Base-by-base conservation (phyloP, 805 yeast genomes). In the Lipomyces oligophaga region DNA sequence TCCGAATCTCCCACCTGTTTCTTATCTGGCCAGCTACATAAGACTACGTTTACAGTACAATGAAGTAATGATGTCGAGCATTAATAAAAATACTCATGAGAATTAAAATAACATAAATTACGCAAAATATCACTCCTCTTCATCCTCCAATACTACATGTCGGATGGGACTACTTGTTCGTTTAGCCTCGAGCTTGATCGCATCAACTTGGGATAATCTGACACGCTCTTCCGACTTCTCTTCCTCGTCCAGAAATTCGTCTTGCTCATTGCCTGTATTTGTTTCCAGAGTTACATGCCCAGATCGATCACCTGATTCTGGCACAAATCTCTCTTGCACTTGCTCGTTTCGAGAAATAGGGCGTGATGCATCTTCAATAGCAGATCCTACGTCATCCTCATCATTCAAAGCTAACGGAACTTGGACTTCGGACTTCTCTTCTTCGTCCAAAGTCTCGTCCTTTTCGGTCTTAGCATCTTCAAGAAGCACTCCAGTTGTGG, bases 91-190 rank as follows among this genome's bases (percentile, higher is more conserved):
- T 26, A 26, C 30, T 26, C 30, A 26, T 26, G 30, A 26, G 30
- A 26, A 26, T 26, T 26, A 26, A 26, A 26, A 10, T 13, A 8
- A 26, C 13, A 26, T 10, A 26, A 26, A 26, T 13, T 26, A 26
- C 8, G 13, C 13, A 13, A 8, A 26, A 10, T 26, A 26, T 10
- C 8, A 26, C 30, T 26, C 8, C 13, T 26, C 30, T 4, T 41
- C 55, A 39, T 50, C 55, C 34, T 50, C 55, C 33, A 50, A 27
- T 11, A 50, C 52, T 2, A 50, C 55, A 43, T 50, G 55, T 34
- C 55, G 28, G 32, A 50, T 20, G 19, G 55, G 55, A 43, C 52
- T 47, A 24, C 21, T 32, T 15, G 43, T 34, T 21, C 55, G 15
- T n/a, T 34, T 24, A 16, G 27, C 42, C 20, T 33, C 40, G 10